phyloP scores from a whole-genome alignment of 2,329 filamentous ascomycete species.

The Penicillium fuscoglaucum region DNA sequence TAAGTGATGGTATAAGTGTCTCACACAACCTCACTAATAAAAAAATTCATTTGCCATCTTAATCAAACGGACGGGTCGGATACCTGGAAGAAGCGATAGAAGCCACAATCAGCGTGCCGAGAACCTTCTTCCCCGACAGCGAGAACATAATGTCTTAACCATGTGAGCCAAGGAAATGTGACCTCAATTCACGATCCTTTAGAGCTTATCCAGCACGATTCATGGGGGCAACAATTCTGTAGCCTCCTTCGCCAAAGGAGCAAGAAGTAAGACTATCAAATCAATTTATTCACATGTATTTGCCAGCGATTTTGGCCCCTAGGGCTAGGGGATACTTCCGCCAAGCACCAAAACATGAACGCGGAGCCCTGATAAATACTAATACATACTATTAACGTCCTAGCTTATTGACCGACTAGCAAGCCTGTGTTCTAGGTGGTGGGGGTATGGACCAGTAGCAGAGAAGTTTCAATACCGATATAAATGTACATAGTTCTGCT shows the following conservation, averaged over 20 bases:
- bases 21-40: background rate
- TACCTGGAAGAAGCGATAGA: slow-evolving; percentile 54
- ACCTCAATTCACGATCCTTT: no score
- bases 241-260: background rate
- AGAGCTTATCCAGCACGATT: no score
- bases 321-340: background rate
- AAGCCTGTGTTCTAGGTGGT: background rate
- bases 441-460: background rate
- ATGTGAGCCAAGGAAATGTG: no score
- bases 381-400: background rate
- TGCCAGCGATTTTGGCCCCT: background rate
- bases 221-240: background rate
- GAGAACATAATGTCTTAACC: no score
- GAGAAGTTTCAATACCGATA: background rate
- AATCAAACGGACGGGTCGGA: slow-evolving; percentile 2
- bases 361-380: no score
- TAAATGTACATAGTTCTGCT: background rate
- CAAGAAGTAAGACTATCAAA: background rate
- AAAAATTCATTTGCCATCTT: no score
- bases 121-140: no score
- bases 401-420: background rate
- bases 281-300: background rate
- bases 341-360: background rate
- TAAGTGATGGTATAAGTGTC: background rate
- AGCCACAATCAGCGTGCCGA: slow-evolving; percentile 50